Evolutionary conservation across 1,284 basidiomycete genomes (phyloP).

Genomic region (Meripilus lineatus): DNA sequence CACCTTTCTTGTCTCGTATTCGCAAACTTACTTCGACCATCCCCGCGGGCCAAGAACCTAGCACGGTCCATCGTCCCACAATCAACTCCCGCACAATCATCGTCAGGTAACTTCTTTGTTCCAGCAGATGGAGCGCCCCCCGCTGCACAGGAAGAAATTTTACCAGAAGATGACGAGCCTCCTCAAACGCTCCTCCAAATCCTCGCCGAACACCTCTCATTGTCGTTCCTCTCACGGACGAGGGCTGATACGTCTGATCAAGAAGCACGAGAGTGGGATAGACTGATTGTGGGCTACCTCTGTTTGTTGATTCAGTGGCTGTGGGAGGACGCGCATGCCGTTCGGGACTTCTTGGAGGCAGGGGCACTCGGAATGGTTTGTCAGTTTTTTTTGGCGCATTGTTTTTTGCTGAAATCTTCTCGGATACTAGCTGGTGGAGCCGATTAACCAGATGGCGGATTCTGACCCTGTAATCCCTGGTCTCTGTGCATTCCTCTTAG

Average conservation of each 20-base stretch:
- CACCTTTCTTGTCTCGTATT: conserved; percentile 70
- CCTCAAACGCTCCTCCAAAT: conserved; percentile 67
- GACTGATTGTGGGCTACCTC: conserved; percentile 85
- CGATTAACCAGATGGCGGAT: conserved; percentile 87
- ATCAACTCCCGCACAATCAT: conserved; percentile 24
- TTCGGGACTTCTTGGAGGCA: conserved; percentile 86
- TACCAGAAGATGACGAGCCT: conserved; percentile 31
- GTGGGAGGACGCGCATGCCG: conserved; percentile 91
- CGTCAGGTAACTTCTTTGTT: conserved; percentile 57
- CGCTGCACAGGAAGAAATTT: conserved; percentile 4
- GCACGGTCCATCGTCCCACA: conserved; percentile 64
- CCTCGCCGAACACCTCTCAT: conserved; percentile 67
- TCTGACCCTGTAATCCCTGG: conserved; percentile 87
- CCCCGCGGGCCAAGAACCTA: conserved; percentile 73
- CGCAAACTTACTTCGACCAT: conserved; percentile 61
- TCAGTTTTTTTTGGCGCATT: background rate
- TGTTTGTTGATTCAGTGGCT: conserved; percentile 86
- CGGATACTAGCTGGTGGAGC: conserved; percentile 77
- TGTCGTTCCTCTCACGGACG: conserved; percentile 63
- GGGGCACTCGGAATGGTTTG: conserved; percentile 84
- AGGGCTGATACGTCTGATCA: conserved; percentile 63
- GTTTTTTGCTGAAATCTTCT: background rate
- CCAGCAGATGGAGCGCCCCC: conserved; percentile 56
- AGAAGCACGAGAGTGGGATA: conserved; percentile 82
- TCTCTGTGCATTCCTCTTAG: conserved; percentile 88